Evolutionary conservation across 768 basidiomycete species (phyloP), one percentile per base, ranked within the genome.

Genomic region (Termitomyces sp.): DNA sequence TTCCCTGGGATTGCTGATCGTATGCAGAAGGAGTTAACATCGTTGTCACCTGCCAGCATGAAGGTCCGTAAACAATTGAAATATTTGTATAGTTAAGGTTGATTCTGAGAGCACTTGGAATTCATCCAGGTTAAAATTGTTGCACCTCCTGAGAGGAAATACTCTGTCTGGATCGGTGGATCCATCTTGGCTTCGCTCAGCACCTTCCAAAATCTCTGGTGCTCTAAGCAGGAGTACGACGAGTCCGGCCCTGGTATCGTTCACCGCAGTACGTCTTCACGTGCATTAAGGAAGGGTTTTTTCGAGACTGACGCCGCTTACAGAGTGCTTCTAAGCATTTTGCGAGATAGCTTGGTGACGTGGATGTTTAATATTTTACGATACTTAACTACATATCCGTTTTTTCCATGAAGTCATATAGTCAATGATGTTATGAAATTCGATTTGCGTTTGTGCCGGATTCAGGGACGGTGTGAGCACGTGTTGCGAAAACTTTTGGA

Each of bases 161-260:
- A 94, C 83, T 93, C 91, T 55, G 94, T 95, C 74, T 97, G 94
- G 91, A 94, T 94, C 65, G 89, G 89, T 76, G 89, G 88, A 59
- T 88, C 87, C 43, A 91, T 90, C 66, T 76, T 91, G 64, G 94
- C 93, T 46, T 94, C 92, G 32, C 82, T 97, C 50, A 88, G 85
- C 68, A 95, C 94, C 65, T 96, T 96, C 94, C 94, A 96, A 79
- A 94, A 94, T 71, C 77, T 95, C 75, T 97, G 94, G 93, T 88
- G 88, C 75, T 86, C 87, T 58, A 92, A 92, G 75, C 90, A 92
- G 68, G 93, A 94, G 77, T 94, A 94, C 75, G 92, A 94, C 71
- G 92, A 91, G 72, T 82, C 80, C 56, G 88, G 88, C 46, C 88
- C 88, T 61, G 85, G 81, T 57, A 90, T 90, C 60, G 86, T 89